These are phyloP conservation scores for Backusella macrospora DNA, from an alignment of 192 early-diverging fungal species.

Conservation along the genomic window DNA sequence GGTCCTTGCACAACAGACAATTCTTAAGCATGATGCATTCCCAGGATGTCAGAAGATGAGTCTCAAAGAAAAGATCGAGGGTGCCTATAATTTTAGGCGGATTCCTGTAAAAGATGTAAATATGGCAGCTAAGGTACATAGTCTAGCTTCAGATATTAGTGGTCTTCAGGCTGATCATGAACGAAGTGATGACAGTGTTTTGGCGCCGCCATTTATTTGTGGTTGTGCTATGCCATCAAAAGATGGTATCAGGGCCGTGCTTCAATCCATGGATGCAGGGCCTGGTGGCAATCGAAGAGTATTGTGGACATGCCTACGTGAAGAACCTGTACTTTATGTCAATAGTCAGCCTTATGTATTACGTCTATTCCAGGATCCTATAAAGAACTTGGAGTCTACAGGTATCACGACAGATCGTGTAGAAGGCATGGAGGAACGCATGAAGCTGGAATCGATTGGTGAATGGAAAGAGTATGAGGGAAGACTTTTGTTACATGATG, in stretches of 20 bases:
- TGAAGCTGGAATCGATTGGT: constrained; percentile 57
- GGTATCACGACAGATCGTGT: constrained; percentile 67
- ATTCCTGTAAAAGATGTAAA: constrained; percentile 41
- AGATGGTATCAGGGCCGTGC: constrained; percentile 54
- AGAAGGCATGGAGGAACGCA: constrained; percentile 62
- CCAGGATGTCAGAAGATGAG: constrained; percentile 66
- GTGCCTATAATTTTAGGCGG: constrained; percentile 63
- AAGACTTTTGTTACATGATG: constrained; percentile 61
- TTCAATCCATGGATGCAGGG: constrained; percentile 51
- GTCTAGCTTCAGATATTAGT: background rate
- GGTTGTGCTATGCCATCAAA: constrained; percentile 68
- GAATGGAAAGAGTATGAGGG: constrained; percentile 56
- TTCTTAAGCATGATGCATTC: constrained; percentile 67
- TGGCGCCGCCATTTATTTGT: constrained; percentile 46
- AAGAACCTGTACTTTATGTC: constrained; percentile 69
- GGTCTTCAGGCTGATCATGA: constrained; percentile 34
- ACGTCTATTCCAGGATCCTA: constrained; percentile 60
- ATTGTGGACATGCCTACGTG: constrained; percentile 65
- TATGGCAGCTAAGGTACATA: constrained; percentile 19
- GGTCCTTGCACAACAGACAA: constrained; percentile 59
- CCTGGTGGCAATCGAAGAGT: constrained; percentile 47
- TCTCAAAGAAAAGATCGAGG: constrained; percentile 60
- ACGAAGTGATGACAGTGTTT: constrained; percentile 11
- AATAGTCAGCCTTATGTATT: constrained; percentile 62
- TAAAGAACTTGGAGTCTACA: constrained; percentile 66